phyloP scores from a whole-genome alignment of 2,329 filamentous ascomycete species.

The Zymoseptoria pseudotritici region DNA sequence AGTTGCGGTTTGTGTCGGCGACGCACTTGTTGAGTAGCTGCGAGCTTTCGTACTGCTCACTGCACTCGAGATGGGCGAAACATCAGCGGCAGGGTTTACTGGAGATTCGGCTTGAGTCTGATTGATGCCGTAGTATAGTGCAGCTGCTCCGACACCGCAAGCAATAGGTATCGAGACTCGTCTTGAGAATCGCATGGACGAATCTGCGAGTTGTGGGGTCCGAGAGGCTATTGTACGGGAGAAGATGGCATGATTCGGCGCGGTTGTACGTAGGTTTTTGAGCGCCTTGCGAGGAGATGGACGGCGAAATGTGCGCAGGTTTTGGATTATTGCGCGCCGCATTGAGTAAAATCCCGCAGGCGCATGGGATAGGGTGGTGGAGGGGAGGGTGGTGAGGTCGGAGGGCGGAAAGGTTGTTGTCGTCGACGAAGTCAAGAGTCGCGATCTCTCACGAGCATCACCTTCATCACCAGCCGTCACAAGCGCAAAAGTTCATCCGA shows the following conservation, averaged over 20 bases:
- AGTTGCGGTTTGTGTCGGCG: conserved; percentile 7
- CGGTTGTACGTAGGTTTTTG: conserved; percentile 39
- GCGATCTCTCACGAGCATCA: not conserved
- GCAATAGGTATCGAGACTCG: conserved; percentile 59
- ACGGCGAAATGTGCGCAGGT: conserved; percentile 61
- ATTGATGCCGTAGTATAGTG: conserved; percentile 67
- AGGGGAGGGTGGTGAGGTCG: not conserved
- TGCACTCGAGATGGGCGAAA: conserved; percentile 11
- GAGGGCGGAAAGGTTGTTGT: not conserved
- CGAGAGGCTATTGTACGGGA: conserved; percentile 38
- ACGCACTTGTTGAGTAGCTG: conserved; percentile 24
- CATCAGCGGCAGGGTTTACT: conserved; percentile 6
- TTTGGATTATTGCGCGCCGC: conserved; percentile 65
- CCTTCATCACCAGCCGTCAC: not conserved
- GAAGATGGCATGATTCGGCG: conserved; percentile 38
- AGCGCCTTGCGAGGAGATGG: conserved; percentile 54
- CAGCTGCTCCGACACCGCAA: conserved; percentile 60
- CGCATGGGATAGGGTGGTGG: conserved; percentile 4
- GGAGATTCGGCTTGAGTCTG: conserved; percentile 10
- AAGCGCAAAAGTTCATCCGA: not conserved
- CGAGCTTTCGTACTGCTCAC: conserved; percentile 24
- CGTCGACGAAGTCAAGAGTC: not conserved
- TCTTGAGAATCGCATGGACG: conserved; percentile 66
- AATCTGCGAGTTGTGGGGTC: conserved; percentile 44
- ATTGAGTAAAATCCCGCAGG: conserved; percentile 42